phyloP scores from a whole-genome alignment of 768 basidiomycete genomes.

The Tylopilus felleus region DNA sequence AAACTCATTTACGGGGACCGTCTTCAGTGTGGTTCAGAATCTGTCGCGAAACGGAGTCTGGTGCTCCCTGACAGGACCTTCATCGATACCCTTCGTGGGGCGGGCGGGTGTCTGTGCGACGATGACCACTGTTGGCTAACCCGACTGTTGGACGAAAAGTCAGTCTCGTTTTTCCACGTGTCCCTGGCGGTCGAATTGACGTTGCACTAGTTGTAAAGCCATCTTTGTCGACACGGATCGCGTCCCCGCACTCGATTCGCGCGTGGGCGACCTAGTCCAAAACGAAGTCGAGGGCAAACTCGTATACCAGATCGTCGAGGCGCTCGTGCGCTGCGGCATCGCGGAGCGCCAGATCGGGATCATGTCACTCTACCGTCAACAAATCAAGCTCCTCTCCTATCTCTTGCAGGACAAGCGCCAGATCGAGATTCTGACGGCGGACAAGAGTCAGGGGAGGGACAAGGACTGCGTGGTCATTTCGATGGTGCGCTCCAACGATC shows the following conservation, averaged over 20 bases:
- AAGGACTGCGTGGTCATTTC: conserved; percentile 95
- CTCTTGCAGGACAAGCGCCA: conserved; percentile 51
- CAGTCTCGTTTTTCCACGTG: conserved; percentile 14
- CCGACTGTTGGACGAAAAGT: conserved; percentile 62
- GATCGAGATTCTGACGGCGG: conserved; percentile 87
- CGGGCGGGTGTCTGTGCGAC: conserved; percentile 29
- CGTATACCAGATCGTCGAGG: conserved; percentile 63
- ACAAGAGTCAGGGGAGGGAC: conserved; percentile 91
- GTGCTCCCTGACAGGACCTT: conserved; percentile 47
- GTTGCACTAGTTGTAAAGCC: conserved; percentile 62
- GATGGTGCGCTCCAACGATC: conserved; percentile 84
- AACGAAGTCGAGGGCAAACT: conserved; percentile 78
- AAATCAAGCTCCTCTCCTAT: conserved; percentile 83
- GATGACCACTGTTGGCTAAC: conserved; percentile 66
- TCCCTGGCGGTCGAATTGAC: background rate
- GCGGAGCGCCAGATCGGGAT: conserved; percentile 72
- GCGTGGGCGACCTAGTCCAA: conserved; percentile 85
- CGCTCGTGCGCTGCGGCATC: conserved; percentile 64
- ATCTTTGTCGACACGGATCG: conserved; percentile 93
- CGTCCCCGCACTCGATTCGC: conserved; percentile 75
- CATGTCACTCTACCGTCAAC: conserved; percentile 92
- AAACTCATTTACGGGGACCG: conserved; percentile 77
- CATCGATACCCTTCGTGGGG: conserved; percentile 43
- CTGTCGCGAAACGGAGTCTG: conserved; percentile 60
- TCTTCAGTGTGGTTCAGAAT: conserved; percentile 73